Conservation (phyloP, 768 basidiomycete species). For the Lanmaoa rubissima region DNA sequence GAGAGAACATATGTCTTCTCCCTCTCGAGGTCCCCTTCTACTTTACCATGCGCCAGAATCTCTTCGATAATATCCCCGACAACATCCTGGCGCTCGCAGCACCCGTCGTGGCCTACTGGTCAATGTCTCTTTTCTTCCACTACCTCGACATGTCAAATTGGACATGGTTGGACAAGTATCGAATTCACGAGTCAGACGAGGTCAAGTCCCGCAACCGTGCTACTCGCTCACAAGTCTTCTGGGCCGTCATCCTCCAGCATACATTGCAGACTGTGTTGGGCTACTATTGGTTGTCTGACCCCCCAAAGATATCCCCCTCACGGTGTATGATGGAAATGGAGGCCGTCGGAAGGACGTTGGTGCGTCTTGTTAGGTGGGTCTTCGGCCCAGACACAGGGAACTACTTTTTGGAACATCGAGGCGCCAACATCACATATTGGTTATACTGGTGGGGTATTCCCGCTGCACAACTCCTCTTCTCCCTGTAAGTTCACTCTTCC, state of each 20-base stretch:
- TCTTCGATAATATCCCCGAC: constrained; percentile 67
- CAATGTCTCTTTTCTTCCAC: constrained; percentile 76
- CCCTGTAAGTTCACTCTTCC: constrained; percentile 64
- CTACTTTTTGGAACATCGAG: constrained; percentile 37
- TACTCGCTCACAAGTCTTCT: constrained; percentile 66
- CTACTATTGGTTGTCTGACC: constrained; percentile 57
- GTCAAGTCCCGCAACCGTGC: constrained; percentile 73
- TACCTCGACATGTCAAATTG: constrained; percentile 73
- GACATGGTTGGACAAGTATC: constrained; percentile 76
- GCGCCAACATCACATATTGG: constrained; percentile 51
- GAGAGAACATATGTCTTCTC: constrained; percentile 38
- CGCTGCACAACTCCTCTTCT: constrained; percentile 62
- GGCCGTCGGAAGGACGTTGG: constrained; percentile 40
- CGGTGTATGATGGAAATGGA: constrained; percentile 46
- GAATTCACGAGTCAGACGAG: constrained; percentile 87
- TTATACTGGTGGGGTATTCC: constrained; percentile 96
- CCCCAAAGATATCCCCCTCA: constrained; percentile 27
- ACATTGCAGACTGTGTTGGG: constrained; percentile 79
- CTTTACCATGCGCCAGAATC: constrained; percentile 41
- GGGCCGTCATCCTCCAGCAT: constrained; percentile 86
- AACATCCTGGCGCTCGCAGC: constrained; percentile 64
- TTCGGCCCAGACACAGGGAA: constrained; percentile 43
- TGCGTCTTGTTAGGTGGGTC: constrained; percentile 34
- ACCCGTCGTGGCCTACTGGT: constrained; percentile 86
- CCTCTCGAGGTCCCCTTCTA: constrained; percentile 51